Evolutionary conservation across 495 filamentous ascomycete genomes (phyloP).

Genomic region (Podospora didyma): DNA sequence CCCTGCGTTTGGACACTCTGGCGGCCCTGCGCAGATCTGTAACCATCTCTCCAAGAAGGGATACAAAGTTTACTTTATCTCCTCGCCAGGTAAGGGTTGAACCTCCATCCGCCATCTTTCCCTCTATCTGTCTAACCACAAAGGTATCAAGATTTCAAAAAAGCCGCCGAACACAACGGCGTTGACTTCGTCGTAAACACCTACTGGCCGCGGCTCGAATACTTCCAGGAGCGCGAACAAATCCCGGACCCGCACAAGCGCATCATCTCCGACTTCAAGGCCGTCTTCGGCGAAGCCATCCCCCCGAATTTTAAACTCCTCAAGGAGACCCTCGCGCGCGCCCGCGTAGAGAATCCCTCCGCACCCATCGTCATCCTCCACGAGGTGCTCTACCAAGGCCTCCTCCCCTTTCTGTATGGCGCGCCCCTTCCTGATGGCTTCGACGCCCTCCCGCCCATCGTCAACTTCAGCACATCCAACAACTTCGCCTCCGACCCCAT

Average conservation of each 20-base stretch:
- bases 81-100: too few species aligned
- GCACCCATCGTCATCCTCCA: conserved; percentile 26
- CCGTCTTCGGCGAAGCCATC: conserved; percentile 12
- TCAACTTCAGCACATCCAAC: conserved; percentile 15
- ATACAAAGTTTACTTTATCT: too few species aligned
- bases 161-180: too few species aligned
- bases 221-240: neutral
- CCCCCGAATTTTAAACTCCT: conserved; percentile 19
- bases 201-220: too few species aligned
- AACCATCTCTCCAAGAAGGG: conserved; percentile 14
- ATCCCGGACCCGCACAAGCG: too few species aligned
- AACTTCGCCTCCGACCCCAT: conserved; percentile 11
- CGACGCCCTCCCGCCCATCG: conserved; percentile 4
- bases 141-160: too few species aligned
- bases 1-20: conserved; percentile 7
- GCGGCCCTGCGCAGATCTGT: conserved; percentile 4
- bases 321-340: conserved; percentile 17
- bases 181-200: too few species aligned
- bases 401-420: conserved; percentile 21
- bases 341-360: conserved; percentile 18
- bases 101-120: too few species aligned
- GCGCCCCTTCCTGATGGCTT: conserved; percentile 19
- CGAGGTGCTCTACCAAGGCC: conserved; percentile 25
- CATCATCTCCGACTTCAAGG: neutral
- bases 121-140: too few species aligned